Base-by-base conservation (phyloP, 805 yeast genomes). In the Diddensiella caesifluorescens region DNA sequence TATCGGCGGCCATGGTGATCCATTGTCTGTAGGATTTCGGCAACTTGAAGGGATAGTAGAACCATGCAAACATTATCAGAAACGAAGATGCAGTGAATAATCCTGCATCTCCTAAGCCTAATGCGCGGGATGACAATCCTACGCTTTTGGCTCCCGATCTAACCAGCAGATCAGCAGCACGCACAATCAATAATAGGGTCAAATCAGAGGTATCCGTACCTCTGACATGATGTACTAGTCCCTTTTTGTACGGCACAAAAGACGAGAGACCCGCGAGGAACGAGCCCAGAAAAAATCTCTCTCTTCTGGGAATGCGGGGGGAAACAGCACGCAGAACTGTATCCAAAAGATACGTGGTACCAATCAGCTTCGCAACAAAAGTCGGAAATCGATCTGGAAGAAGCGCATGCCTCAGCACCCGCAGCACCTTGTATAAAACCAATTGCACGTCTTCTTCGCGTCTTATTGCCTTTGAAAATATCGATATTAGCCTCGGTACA, bases 1-100 rank as follows among this genome's bases (percentile, higher is more conserved):
- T 68, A 41, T 65, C 61, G 5, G 76, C 75, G 15, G 73, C 74
- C 32, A 63, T 62, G 3, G 77, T 69, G 49, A 71, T 71, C 77
- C 77, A 71, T 38, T 59, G 57, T 21, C 62, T 54, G 49, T 72
- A 71, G 4, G 71, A 63, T 4, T 65, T 67, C n/a, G 74, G 71
- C 28, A 71, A 57, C 21, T 54, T 47, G 6, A 61, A 59, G 2
- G 74, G 75, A 39, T 57, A 44, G 40, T 47, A 55, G 39, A 59
- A 59, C 63, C 63, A 59, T 19, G 55, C 43, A 38, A 53, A 58
- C 62, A 59, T 58, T 15, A 59, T 53, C 13, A 52, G 46, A 22
- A 48, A 31, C 26, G 48, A 47, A 1, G 59, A 50, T 2, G 44
- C 41, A 9, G 43, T 35, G 41, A 52, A 53, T 5, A 51, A 31